Conservation (phyloP, 495 filamentous ascomycete species). For the Annulohypoxylon nitens region DNA sequence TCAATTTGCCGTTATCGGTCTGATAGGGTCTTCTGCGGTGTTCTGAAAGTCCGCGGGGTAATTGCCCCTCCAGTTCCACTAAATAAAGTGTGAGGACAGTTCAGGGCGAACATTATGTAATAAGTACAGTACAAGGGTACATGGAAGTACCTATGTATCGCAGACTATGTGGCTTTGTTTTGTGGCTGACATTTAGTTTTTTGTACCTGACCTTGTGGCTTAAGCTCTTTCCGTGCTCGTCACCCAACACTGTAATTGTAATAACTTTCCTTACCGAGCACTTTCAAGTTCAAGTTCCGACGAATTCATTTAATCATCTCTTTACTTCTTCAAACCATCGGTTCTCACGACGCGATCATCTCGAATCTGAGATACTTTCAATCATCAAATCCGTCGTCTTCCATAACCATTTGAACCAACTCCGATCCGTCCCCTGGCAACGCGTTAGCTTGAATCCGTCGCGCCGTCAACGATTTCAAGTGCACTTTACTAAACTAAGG, state of each 20-base stretch:
- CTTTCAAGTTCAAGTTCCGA: no score
- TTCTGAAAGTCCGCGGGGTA: slow-evolving; percentile 34
- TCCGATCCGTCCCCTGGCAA: slow-evolving; percentile 8
- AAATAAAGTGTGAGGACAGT: background rate
- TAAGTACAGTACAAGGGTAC: background rate
- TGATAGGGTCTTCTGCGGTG: slow-evolving; percentile 27
- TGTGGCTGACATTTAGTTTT: background rate
- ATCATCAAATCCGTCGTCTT: background rate
- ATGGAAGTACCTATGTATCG: background rate
- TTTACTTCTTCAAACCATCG: background rate
- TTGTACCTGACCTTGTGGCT: background rate
- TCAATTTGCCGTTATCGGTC: slow-evolving; percentile 17
- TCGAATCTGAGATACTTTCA: background rate
- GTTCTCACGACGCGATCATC: background rate
- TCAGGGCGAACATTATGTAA: background rate
- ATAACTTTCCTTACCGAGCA: background rate
- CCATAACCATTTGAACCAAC: background rate
- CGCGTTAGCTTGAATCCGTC: slow-evolving; percentile 26
- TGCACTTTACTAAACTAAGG: slow-evolving; percentile 34
- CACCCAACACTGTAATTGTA: background rate
- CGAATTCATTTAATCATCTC: background rate
- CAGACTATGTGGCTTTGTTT: background rate
- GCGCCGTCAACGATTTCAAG: slow-evolving; percentile 12
- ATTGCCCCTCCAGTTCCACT: slow-evolving; percentile 10
- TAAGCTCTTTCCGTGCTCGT: background rate